Base-by-base conservation (phyloP, 129 eudicot species). In the Kitagawia praeruptora region DNA sequence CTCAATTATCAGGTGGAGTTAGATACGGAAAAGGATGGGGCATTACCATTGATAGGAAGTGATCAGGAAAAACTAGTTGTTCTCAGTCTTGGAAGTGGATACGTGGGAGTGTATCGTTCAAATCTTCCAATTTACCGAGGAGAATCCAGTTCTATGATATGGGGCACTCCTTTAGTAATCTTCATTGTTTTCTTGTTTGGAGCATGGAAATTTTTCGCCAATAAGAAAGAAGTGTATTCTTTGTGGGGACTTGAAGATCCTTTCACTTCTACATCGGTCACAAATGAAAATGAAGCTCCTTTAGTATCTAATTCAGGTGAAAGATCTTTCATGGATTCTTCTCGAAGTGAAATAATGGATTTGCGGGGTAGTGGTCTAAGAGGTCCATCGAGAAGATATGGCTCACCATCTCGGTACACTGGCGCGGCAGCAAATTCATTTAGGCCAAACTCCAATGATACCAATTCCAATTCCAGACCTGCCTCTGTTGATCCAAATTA, bases 201-300 rank as follows among this genome's bases (percentile, higher is more conserved):
- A 10, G 98, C 98, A 10, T 96, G 92, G 92, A 96, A 90, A 75
- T 96, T 92, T 82, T 96, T 96, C 45, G 98, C 99, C 16, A 89
- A 92, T 75, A 96, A 96, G 80, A 96, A 92, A 88, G 99, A 89
- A 78, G 93, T 89, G 23, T 92, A 92, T 77, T 92, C 93, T 47
- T 89, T 96, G 0, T 96, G 99, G 99, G 98, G 97, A 70, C 98
- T 98, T 0, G 99, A 96, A 75, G 99, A 96, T 64, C 99, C 98
- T 6, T 90, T 92, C 70, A 70, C 38, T 58, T 86, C 91, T 6
- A 71, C 78, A n/a, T 79, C 86, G 4, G 84, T 69, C 27, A 74
- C 89, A 19, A 86, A 77, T 48, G 90, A 4, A 92, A 90, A 78
- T 96, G 97, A 89, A 80, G 89, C 90, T 58, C 93, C 96, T 19